These are phyloP conservation scores for Ramichloridium luteum DNA, from an alignment of 2,329 filamentous ascomycete genomes.

Conservation along the genomic window DNA sequence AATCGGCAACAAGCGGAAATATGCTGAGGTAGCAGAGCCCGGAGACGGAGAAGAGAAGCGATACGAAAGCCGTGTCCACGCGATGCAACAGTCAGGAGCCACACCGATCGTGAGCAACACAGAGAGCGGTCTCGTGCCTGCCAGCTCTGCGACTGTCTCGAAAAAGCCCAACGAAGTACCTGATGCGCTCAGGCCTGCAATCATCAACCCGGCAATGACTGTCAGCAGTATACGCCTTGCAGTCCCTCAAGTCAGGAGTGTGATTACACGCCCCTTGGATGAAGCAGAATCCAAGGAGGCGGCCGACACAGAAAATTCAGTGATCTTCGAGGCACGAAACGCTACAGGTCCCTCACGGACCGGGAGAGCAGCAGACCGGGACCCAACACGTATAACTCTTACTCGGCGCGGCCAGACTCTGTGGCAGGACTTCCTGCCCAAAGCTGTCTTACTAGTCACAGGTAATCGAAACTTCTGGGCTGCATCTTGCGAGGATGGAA, in stretches of 20 bases:
- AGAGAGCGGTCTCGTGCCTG: conserved; percentile 64
- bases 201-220: conserved; percentile 68
- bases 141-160: conserved; percentile 48
- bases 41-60: conserved; percentile 57
- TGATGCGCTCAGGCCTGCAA: conserved; percentile 76
- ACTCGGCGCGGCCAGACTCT: conserved; percentile 67
- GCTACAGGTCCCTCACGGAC: conserved; percentile 50
- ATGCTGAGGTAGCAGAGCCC: conserved; percentile 58
- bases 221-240: conserved; percentile 76
- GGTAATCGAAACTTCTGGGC: conserved; percentile 88
- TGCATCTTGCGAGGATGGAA: conserved; percentile 85
- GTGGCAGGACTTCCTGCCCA: conserved; percentile 90
- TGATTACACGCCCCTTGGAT: conserved; percentile 74
- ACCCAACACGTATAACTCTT: conserved; percentile 73
- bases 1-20: conserved; percentile 86
- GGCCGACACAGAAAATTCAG: conserved; percentile 43
- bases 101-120: conserved; percentile 65
- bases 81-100: conserved; percentile 50
- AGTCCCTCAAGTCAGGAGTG: conserved; percentile 71
- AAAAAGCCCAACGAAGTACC: conserved; percentile 40
- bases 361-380: conserved; percentile 51
- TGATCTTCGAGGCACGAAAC: conserved; percentile 82
- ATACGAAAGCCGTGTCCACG: conserved; percentile 46
- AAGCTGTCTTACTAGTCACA: conserved; percentile 76
- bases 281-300: conserved; percentile 30